Percentiles rank a stretch among this genome's conserved stretches.
These are phyloP conservation scores for Lenwebbia sp. DNA, from an alignment of 345 rosid genomes.

Conservation along the genomic window DNA sequence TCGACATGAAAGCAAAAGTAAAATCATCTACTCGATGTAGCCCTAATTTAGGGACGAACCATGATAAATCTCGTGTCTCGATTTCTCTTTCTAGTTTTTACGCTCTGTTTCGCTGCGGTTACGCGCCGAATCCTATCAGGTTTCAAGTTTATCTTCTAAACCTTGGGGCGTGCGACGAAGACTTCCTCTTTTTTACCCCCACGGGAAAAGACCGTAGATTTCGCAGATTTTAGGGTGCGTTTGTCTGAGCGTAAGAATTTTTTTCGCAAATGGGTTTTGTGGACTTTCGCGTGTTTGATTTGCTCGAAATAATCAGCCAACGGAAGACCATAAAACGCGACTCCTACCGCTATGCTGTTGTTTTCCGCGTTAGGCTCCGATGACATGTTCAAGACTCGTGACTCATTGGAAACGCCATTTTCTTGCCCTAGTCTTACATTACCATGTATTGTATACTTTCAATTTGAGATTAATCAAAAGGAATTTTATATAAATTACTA, in stretches of 20 bases:
- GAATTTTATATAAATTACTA: not conserved
- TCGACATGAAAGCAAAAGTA: too few species aligned
- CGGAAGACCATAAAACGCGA: too few species aligned
- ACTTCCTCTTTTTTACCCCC: not conserved
- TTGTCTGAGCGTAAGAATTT: not conserved
- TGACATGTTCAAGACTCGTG: not conserved
- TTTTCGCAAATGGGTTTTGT: rapidly evolving
- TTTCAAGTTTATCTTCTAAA: not conserved
- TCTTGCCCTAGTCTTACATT: not conserved
- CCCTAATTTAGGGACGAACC: too few species aligned
- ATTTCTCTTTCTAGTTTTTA: too few species aligned
- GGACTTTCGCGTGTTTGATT: not conserved
- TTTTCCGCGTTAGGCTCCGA: too few species aligned
- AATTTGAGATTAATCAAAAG: not conserved
- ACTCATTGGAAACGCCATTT: rapidly evolving
- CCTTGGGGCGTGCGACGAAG: not conserved
- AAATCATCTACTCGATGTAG: too few species aligned
- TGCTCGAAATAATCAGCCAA: rapidly evolving
- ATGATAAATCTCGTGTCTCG: too few species aligned
- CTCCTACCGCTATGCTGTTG: too few species aligned
- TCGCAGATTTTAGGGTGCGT: rapidly evolving
- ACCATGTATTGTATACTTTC: not conserved
- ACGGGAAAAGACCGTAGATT: not conserved
- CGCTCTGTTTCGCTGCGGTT: too few species aligned
- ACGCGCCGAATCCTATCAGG: too few species aligned